Evolutionary conservation across 768 basidiomycete genomes (phyloP).

Genomic region (Boletellus ananas): DNA sequence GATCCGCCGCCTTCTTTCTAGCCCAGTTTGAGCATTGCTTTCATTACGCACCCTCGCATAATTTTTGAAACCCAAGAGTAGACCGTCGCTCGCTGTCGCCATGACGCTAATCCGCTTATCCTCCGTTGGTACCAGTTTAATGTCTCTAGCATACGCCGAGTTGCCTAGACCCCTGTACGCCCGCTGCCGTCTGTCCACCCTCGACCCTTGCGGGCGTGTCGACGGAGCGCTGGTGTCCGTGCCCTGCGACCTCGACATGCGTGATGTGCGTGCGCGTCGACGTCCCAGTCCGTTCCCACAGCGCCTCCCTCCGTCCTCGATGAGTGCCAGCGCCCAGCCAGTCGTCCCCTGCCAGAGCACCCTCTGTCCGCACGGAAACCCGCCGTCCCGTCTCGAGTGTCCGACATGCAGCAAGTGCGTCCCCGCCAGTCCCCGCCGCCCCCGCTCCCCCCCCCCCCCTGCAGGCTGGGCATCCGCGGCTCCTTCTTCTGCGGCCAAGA

Average conservation of each 20-base stretch:
- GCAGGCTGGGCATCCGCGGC: conserved; percentile 73
- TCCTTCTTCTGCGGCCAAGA: conserved; percentile 94
- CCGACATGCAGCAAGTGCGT: conserved; percentile 90
- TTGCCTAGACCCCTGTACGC: too few species aligned
- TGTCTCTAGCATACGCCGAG: conserved; percentile 25
- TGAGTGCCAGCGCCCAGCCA: conserved; percentile 35
- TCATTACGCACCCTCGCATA: conserved; percentile 35
- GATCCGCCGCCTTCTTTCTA: conserved; percentile 25
- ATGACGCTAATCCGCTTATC: conserved; percentile 32
- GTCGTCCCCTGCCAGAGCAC: conserved; percentile 62
- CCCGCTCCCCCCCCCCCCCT: conserved; percentile 14
- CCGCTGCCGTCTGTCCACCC: conserved; percentile 5
- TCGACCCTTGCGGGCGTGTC: conserved; percentile 11
- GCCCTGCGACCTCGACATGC: conserved; percentile 12
- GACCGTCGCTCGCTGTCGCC: conserved; percentile 27
- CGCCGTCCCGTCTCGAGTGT: conserved; percentile 83
- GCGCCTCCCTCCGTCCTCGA: neutral
- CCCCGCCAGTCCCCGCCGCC: neutral
- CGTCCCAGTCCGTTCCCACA: conserved; percentile 13
- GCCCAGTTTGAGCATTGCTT: conserved; percentile 40
- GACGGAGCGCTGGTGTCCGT: too few species aligned
- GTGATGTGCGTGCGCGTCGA: conserved; percentile 9
- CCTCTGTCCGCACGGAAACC: conserved; percentile 74
- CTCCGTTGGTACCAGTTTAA: conserved; percentile 27
- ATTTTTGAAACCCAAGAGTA: conserved; percentile 28